Evolutionary conservation across 768 basidiomycete genomes (phyloP).

Genomic region (Trametes cubensis): DNA sequence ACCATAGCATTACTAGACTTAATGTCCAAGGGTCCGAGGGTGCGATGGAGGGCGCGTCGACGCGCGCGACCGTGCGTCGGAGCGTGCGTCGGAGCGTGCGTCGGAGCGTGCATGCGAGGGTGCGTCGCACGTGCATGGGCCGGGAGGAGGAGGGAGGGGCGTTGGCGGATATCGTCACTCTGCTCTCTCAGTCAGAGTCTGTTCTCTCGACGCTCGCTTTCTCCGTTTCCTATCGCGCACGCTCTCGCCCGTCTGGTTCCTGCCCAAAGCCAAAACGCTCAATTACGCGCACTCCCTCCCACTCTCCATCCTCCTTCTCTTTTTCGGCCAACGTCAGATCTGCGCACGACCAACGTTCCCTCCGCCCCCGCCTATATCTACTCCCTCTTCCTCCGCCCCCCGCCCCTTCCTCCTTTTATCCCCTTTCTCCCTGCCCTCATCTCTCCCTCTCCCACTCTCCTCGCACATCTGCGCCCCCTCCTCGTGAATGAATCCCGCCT

Average conservation of each 20-base stretch:
- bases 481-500: constrained; percentile 29
- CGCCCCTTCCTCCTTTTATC: constrained; percentile 17
- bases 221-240: neutral
- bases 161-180: constrained; percentile 22
- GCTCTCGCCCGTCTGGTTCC: neutral
- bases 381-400: constrained; percentile 5
- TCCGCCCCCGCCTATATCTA: constrained; percentile 14
- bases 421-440: constrained; percentile 11
- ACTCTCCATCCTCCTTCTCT: neutral
- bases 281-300: neutral
- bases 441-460: neutral
- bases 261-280: constrained; percentile 16
- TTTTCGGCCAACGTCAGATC: constrained; percentile 9
- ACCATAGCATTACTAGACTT: too few relatives aligned
- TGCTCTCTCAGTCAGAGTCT: neutral
- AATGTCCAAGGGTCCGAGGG: too few relatives aligned
- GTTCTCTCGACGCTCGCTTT: too few relatives aligned
- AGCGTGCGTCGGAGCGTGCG: too few relatives aligned
- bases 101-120: too few relatives aligned
- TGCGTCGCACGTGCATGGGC: constrained; percentile 37
- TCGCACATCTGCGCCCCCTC: constrained; percentile 6
- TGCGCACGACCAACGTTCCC: constrained; percentile 24
- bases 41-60: too few relatives aligned
- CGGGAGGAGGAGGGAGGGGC: neutral
- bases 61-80: too few relatives aligned